Evolutionary conservation across 257 asterid genomes (phyloP), one percentile per base, ranked within the genome.

Genomic region (Gentiana dahurica): DNA sequence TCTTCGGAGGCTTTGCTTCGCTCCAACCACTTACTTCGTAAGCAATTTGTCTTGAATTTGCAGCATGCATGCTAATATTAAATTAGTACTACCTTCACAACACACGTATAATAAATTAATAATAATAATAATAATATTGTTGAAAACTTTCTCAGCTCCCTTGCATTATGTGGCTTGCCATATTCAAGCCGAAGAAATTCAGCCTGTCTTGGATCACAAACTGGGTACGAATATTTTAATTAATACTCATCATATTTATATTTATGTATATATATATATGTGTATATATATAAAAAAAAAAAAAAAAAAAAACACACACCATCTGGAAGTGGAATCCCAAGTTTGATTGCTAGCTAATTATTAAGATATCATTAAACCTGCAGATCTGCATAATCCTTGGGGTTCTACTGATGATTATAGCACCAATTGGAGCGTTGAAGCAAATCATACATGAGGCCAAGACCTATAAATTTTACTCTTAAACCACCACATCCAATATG

Each of bases 1-100:
- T 88, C 76, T 85, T 88, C 57, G 97, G 97, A 44, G 97, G 97
- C 48, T 77, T 88, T 53, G 95, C 91, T 57, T 85, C 71, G 94
- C 90, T 34, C 97, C 94, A n/a, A 88, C 97, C 11, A 53, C 94
- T 0, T 88, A 82, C 61, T 85, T 48, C 34, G 95, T 88, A 73
- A 81, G 95, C 62, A 33, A 5, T 2, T 36, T 36, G 8, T 13
- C 11, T 59, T 36, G n/a, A 45, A 24, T 24, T 24, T 24, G 24
- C 24, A 24, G 24, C 24, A 24, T 24, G 24, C 24, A 24, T 53
- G 24, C 10, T 53, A 43, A 38, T 43, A 35, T 53, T 53, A 24
- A 53, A 10, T 53, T 53, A 24, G 55, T 37, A 51, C 6, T 10
- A 51, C 8, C 13, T 13, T 24, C 9, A 8, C 5, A 32, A n/a